Evolutionary conservation across 2,329 filamentous ascomycete species (phyloP).

Genomic region (Emericellopsis cladophorae): DNA sequence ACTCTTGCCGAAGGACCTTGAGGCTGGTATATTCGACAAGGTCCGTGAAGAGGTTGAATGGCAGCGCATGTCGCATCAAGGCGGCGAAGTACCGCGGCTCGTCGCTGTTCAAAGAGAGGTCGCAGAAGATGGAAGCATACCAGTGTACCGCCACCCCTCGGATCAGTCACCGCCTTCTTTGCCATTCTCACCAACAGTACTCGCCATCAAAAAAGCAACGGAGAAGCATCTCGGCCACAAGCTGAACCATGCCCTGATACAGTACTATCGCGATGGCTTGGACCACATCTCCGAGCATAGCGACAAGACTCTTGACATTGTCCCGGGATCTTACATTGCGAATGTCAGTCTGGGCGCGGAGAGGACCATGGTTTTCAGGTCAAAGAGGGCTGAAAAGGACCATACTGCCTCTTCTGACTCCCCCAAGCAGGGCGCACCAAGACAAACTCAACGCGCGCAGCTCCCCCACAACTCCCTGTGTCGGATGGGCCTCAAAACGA

Average conservation of each 20-base stretch:
- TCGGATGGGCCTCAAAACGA: slow-evolving; percentile 68
- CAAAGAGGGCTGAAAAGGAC: slow-evolving; percentile 50
- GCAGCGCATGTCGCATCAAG: slow-evolving; percentile 87
- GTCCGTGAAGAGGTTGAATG: slow-evolving; percentile 68
- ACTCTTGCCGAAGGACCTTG: slow-evolving; percentile 47
- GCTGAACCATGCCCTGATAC: slow-evolving; percentile 86
- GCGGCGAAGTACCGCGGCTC: slow-evolving; percentile 80
- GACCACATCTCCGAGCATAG: slow-evolving; percentile 96
- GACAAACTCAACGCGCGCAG: slow-evolving; percentile 52
- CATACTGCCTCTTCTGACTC: slow-evolving; percentile 8
- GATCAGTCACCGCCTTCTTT: slow-evolving; percentile 74
- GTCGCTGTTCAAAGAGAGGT: slow-evolving; percentile 79
- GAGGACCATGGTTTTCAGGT: slow-evolving; percentile 79
- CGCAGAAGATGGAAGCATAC: slow-evolving; percentile 56
- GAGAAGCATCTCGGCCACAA: slow-evolving; percentile 65
- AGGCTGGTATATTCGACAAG: slow-evolving; percentile 51
- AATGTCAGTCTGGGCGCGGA: slow-evolving; percentile 92
- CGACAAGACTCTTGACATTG: slow-evolving; percentile 92
- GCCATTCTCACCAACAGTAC: slow-evolving; percentile 63
- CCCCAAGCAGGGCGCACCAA: slow-evolving; percentile 17
- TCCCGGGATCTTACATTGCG: slow-evolving; percentile 67
- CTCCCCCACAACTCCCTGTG: slow-evolving; percentile 87
- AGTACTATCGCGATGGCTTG: slow-evolving; percentile 76
- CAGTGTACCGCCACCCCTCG: slow-evolving; percentile 88
- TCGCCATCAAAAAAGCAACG: slow-evolving; percentile 52